Conservation (phyloP, 2,329 filamentous ascomycete genomes). For the Zelopaecilomyces penicillatus region DNA sequence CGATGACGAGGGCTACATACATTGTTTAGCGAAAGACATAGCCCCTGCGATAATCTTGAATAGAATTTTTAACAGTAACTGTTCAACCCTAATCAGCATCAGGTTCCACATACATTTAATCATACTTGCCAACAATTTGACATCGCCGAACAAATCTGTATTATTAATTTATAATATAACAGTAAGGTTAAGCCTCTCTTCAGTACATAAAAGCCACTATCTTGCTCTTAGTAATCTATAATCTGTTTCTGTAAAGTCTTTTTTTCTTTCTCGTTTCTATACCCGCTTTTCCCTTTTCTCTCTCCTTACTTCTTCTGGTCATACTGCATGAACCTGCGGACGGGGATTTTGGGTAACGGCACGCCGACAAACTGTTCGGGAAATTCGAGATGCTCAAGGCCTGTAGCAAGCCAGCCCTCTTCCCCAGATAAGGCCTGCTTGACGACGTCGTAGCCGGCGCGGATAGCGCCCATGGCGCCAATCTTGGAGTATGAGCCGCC, state of each 20-base stretch:
- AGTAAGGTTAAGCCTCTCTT: too few species aligned
- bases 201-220: too few species aligned
- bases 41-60: too few species aligned
- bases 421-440: constrained; percentile 10
- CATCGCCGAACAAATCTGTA: too few species aligned
- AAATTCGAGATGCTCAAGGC: constrained; percentile 19
- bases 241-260: background rate
- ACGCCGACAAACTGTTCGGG: constrained; percentile 17
- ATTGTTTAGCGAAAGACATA: too few species aligned
- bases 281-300: background rate
- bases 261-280: background rate
- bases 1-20: background rate
- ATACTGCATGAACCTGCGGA: constrained; percentile 13
- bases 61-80: too few species aligned
- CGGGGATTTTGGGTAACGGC: constrained; percentile 17
- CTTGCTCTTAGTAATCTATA: too few species aligned
- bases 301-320: background rate
- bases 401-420: constrained; percentile 17
- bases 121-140: too few species aligned
- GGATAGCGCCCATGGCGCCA: constrained; percentile 43
- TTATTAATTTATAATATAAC: too few species aligned
- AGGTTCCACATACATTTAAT: too few species aligned
- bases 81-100: too few species aligned
- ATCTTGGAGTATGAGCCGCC: constrained; percentile 46
- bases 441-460: constrained; percentile 31